Base-by-base conservation (phyloP, 805 yeast species). In the Yarrowia sp. region DNA sequence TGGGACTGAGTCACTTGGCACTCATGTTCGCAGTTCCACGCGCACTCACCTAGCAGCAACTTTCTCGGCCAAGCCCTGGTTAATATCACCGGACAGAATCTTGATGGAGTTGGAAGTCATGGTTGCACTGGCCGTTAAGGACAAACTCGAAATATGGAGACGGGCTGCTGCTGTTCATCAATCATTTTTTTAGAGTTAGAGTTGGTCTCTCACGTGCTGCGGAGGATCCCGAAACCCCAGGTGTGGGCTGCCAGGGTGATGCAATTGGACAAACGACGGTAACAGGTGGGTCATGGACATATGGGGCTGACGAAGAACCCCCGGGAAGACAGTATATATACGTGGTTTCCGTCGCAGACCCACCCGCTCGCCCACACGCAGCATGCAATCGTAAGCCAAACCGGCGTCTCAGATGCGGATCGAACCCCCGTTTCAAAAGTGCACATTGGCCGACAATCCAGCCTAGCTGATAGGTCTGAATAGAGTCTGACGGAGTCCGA, bases 31-130 rank as follows among this genome's bases (percentile, higher is more conserved):
- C 32, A 26, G 32, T 26, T 26, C 36, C 14, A 22, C 58, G 14
- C 42, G 38, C 22, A 56, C 63, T 56, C 63, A 56, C 72, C 85
- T 85, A 70, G 81, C 78, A 2, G 96, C 87, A 48, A 95, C 92
- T 56, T 82, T 80, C 72, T 86, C 86, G n/a, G 97, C 91, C 53
- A 94, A 84, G 67, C 86, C 89, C 8, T 93, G 91, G 78, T 94
- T 98, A 68, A 77, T 77, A 66, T 79, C 78, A 11, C 83, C 89
- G 35, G 89, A 85, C 64, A 86, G 77, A 52, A 86, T 81, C 74
- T 87, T 87, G 72, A 86, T 86, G 55, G 87, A 84, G 74, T 85
- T 86, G 14, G 84, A 72, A 41, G 80, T 70, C 79, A 79, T 77
- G 22, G 56, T 59, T 45, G 48, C 35, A 43, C 55, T 35, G 70